Evolutionary conservation across 2,329 filamentous ascomycete species (phyloP).

Genomic region (Fusarium siculi): DNA sequence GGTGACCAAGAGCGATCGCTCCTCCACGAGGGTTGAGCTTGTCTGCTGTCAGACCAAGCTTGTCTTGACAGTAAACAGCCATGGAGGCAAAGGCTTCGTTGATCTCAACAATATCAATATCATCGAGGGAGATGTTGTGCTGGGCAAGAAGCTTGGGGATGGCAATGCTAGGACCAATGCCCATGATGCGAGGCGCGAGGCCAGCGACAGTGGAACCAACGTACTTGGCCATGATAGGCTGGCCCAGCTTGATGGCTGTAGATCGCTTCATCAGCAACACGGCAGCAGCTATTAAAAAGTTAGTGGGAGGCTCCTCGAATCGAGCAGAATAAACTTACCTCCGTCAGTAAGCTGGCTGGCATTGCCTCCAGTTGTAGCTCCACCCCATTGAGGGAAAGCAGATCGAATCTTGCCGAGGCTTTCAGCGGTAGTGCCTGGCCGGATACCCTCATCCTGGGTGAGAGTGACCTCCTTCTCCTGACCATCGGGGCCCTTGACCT

Average conservation of each 20-base stretch:
- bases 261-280: conserved; percentile 94
- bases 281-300: conserved; percentile 71
- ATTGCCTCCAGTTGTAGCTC: conserved; percentile 90
- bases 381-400: conserved; percentile 91
- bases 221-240: conserved; percentile 95
- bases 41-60: conserved; percentile 73
- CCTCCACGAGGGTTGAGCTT: conserved; percentile 87
- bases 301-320: not conserved
- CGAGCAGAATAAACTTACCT: conserved; percentile 55
- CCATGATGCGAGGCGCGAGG: conserved; percentile 94
- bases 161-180: conserved; percentile 81
- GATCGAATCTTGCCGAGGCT: conserved; percentile 83
- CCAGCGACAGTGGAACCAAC: conserved; percentile 91
- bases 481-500: conserved; percentile 85
- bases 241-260: conserved; percentile 84
- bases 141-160: conserved; percentile 86
- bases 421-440: conserved; percentile 89
- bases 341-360: conserved; percentile 96
- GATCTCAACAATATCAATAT: conserved; percentile 90
- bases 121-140: conserved; percentile 79
- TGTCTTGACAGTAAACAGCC: conserved; percentile 91
- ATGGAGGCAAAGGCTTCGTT: conserved; percentile 99
- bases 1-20: conserved; percentile 85
- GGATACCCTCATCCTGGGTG: conserved; percentile 88
- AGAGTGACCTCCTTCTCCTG: conserved; percentile 81